Conservation (phyloP, 106 monocot species). For the Posidonia australis region DNA sequence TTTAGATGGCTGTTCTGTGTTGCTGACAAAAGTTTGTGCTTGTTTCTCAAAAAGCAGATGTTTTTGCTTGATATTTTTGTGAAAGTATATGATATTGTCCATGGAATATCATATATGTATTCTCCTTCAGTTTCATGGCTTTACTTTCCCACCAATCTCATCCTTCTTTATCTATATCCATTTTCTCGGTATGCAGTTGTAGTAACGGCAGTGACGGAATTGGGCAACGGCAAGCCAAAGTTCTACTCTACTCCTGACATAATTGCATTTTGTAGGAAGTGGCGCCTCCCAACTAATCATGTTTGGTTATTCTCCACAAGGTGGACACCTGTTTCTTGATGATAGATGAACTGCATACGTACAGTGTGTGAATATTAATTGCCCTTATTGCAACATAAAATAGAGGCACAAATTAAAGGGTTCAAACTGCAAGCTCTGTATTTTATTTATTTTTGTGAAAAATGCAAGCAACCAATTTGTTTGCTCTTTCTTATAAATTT, state of each 20-base stretch:
- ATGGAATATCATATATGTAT: neutral
- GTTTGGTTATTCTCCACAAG: conserved; percentile 97
- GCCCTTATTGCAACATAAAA: too few relatives aligned
- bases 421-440: too few relatives aligned
- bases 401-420: too few relatives aligned
- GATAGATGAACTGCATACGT: neutral
- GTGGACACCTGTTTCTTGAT: conserved; percentile 19
- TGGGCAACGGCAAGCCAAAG: conserved; percentile 85
- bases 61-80: neutral
- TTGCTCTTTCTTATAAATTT: too few relatives aligned
- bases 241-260: conserved; percentile 89
- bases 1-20: neutral
- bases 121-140: conserved; percentile 4
- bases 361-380: neutral
- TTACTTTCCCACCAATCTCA: neutral
- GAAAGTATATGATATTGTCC: neutral
- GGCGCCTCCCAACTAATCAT: conserved; percentile 95
- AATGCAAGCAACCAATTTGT: too few relatives aligned
- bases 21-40: neutral
- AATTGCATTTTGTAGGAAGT: conserved; percentile 88
- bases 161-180: neutral
- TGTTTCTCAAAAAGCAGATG: too few relatives aligned
- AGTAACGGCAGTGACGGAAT: conserved; percentile 89
- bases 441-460: too few relatives aligned
- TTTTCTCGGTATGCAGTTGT: conserved; percentile 49